Conservation (phyloP, 2,329 filamentous ascomycete species). For the Penicillium italicum region DNA sequence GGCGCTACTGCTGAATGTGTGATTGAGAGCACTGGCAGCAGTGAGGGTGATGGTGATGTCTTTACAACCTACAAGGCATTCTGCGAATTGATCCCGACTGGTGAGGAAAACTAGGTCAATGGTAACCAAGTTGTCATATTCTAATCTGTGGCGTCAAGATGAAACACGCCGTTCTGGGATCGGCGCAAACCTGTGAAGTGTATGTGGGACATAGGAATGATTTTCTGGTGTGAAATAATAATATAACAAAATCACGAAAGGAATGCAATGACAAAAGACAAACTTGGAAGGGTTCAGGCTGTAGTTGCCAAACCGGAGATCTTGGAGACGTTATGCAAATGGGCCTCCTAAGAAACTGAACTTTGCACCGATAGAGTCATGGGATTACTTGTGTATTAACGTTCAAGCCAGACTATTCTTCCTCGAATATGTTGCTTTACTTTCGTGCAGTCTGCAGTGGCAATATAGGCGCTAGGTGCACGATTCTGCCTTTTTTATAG, state of each 20-base stretch:
- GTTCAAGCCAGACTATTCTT: not conserved
- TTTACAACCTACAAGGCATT: constrained; percentile 92
- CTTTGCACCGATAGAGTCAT: not conserved
- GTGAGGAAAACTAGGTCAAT: constrained; percentile 41
- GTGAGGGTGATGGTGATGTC: constrained; percentile 58
- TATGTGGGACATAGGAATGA: not conserved
- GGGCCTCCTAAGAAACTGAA: not conserved
- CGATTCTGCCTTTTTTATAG: too few relatives aligned
- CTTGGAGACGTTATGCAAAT: not conserved
- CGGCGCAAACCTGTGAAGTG: constrained; percentile 19
- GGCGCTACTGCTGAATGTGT: constrained; percentile 82
- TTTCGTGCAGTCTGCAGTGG: not conserved
- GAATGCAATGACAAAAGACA: not conserved
- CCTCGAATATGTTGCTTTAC: not conserved
- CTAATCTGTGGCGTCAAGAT: constrained; percentile 14
- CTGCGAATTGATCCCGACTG: constrained; percentile 68
- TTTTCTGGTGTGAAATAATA: not conserved
- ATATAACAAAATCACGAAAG: not conserved
- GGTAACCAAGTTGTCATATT: constrained; percentile 27
- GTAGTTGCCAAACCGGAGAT: not conserved
- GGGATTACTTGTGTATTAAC: not conserved
- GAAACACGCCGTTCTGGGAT: constrained; percentile 11
- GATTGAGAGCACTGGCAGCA: constrained; percentile 61
- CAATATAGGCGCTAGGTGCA: too few relatives aligned
- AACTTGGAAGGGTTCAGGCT: not conserved